Conservation (phyloP, 1,284 basidiomycete species). For the Pulchroboletus neoregius region DNA sequence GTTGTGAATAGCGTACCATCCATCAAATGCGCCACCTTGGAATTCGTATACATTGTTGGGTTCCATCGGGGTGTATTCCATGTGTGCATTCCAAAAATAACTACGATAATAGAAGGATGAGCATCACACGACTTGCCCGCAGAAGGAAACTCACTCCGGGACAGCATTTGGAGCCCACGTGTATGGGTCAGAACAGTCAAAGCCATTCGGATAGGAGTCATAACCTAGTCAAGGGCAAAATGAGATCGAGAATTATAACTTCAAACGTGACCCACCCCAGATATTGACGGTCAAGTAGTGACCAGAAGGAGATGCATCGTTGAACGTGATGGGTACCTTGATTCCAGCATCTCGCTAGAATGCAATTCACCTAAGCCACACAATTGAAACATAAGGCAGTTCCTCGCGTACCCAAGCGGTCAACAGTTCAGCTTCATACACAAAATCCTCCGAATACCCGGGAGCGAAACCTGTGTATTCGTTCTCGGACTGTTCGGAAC, state of each 20-base stretch:
- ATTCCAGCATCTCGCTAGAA: conserved; percentile 42
- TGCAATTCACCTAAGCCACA: conserved; percentile 8
- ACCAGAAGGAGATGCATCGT: conserved; percentile 43
- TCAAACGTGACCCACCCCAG: conserved; percentile 35
- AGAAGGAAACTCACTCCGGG: conserved; percentile 22
- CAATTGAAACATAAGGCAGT: background rate
- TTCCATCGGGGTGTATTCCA: conserved; percentile 36
- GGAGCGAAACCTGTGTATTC: conserved; percentile 44
- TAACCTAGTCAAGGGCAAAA: conserved; percentile 29
- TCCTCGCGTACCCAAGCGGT: conserved; percentile 35
- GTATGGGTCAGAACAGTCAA: conserved; percentile 51
- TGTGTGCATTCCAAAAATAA: conserved; percentile 33
- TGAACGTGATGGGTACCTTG: conserved; percentile 44
- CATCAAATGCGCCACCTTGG: conserved; percentile 51
- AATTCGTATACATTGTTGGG: conserved; percentile 46
- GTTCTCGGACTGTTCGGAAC: conserved; percentile 41
- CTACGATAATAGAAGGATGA: conserved; percentile 7
- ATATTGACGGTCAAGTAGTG: conserved; percentile 44
- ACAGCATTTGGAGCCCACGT: conserved; percentile 44
- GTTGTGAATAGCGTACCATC: conserved; percentile 36
- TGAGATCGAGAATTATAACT: background rate
- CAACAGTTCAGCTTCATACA: conserved; percentile 40
- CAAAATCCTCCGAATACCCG: conserved; percentile 41
- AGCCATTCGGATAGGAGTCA: conserved; percentile 53
- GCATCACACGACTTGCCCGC: background rate